Evolutionary conservation across 306 rosid species (phyloP).

Genomic region (Quercus aquifolioides): DNA sequence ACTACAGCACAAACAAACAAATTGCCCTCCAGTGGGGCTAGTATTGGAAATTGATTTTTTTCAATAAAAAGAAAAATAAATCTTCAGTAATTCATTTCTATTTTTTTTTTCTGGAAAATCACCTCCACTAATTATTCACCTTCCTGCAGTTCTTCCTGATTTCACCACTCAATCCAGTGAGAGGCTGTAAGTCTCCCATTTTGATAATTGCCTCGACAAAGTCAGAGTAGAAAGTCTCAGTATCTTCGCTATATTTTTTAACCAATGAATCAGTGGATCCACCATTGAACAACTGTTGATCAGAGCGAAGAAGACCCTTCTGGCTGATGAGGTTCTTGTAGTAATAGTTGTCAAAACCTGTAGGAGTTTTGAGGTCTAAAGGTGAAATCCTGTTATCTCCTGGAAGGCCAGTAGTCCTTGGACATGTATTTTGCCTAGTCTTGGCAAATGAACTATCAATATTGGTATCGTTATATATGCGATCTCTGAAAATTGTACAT

Average conservation of each 20-base stretch:
- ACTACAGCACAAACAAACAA: too few relatives aligned
- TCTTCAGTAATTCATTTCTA: too few relatives aligned
- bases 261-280: constrained; percentile 72
- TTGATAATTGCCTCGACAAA: constrained; percentile 61
- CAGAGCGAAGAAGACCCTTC: constrained; percentile 71
- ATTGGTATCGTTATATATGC: constrained; percentile 50
- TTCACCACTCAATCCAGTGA: constrained; percentile 67
- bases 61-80: not conserved
- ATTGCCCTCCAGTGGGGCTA: too few relatives aligned
- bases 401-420: constrained; percentile 25
- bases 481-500: constrained; percentile 49
- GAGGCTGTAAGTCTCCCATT: constrained; percentile 68
- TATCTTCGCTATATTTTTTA: constrained; percentile 29
- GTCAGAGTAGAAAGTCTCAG: constrained; percentile 39
- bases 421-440: constrained; percentile 42
- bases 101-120: not conserved
- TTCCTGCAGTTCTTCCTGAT: constrained; percentile 64
- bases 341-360: constrained; percentile 56
- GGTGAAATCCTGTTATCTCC: constrained; percentile 57
- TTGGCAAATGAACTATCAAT: constrained; percentile 55
- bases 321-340: constrained; percentile 50
- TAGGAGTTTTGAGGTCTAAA: constrained; percentile 49
- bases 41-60: not conserved
- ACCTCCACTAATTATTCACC: constrained; percentile 10
- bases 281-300: constrained; percentile 58